These are phyloP conservation scores for Cicer chorassanicum DNA, from an alignment of 306 rosid species.

Conservation along the genomic window DNA sequence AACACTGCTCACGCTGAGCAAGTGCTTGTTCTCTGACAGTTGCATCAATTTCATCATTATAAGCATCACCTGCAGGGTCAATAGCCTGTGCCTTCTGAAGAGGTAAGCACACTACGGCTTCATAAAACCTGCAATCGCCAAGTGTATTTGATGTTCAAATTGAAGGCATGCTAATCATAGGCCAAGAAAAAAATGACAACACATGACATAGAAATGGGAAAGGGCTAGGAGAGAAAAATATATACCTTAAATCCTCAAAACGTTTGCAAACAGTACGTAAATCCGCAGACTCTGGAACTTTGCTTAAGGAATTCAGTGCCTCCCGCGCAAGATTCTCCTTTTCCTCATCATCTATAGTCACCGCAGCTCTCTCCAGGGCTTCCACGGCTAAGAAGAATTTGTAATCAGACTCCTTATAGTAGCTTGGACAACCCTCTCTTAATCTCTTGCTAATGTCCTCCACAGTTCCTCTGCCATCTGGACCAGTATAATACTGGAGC, in stretches of 20 bases:
- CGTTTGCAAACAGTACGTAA: constrained; percentile 90
- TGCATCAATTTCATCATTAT: constrained; percentile 85
- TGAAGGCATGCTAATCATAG: constrained; percentile 35
- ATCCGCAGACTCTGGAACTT: constrained; percentile 97
- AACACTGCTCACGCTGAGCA: constrained; percentile 82
- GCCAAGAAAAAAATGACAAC: constrained; percentile 25
- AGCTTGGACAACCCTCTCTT: constrained; percentile 99
- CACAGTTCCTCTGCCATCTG: constrained; percentile 98
- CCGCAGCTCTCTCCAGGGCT: constrained; percentile 92
- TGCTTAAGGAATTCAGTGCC: constrained; percentile 81
- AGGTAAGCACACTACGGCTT: constrained; percentile 93
- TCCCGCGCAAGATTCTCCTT: constrained; percentile 88
- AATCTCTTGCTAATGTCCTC: constrained; percentile 90
- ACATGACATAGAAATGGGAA: constrained; percentile 7
- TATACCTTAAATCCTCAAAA: constrained; percentile 92
- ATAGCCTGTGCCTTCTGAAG: constrained; percentile 97
- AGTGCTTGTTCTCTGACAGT: constrained; percentile 77
- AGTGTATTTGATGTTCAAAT: constrained; percentile 40
- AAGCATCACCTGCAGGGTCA: constrained; percentile 91
- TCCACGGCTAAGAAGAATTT: constrained; percentile 96
- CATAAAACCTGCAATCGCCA: constrained; percentile 79
- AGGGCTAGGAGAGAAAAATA: constrained; percentile 29
- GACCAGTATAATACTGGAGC: constrained; percentile 87
- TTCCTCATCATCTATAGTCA: constrained; percentile 66
- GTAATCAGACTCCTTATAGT: constrained; percentile 96